Evolutionary conservation across 1,284 basidiomycete species (phyloP).

Genomic region (Irpex sp.): DNA sequence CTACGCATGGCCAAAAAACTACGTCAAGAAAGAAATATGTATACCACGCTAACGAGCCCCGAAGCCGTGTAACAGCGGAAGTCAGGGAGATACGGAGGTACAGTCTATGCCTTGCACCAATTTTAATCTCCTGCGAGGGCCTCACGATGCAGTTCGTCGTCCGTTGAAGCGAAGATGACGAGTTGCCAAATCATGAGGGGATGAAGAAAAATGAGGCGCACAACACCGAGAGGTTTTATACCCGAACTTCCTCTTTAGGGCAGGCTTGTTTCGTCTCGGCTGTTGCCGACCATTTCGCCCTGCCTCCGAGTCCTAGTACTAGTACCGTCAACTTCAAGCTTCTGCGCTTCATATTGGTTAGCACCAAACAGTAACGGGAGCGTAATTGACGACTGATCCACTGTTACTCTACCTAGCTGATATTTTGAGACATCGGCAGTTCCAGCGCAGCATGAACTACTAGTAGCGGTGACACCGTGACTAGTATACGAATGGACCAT

Average conservation of each 20-base stretch:
- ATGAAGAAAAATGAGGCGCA: slow-evolving; percentile 23
- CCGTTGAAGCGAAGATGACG: slow-evolving; percentile 45
- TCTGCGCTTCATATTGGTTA: no score
- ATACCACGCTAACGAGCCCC: slow-evolving; percentile 84
- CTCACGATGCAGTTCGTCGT: slow-evolving; percentile 58
- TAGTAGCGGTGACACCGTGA: no score
- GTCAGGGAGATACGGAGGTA: slow-evolving; percentile 83
- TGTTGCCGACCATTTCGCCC: background rate
- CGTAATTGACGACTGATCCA: no score
- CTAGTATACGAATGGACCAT: no score
- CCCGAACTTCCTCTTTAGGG: slow-evolving; percentile 22
- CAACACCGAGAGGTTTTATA: slow-evolving; percentile 16
- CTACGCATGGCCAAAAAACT: background rate
- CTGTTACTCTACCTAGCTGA: no score
- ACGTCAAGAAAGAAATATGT: slow-evolving; percentile 45
- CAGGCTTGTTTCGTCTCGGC: slow-evolving; percentile 15
- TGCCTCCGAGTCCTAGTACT: no score
- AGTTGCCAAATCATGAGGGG: slow-evolving; percentile 62
- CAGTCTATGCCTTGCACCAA: slow-evolving; percentile 82
- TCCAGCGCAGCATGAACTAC: no score
- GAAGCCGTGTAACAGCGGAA: slow-evolving; percentile 45
- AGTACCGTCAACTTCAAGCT: no score
- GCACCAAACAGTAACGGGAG: no score
- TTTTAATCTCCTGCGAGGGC: slow-evolving; percentile 86
- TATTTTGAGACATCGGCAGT: no score